These are phyloP conservation scores for Dioscorea dumetorum DNA, from an alignment of 106 monocot genomes.

Conservation along the genomic window DNA sequence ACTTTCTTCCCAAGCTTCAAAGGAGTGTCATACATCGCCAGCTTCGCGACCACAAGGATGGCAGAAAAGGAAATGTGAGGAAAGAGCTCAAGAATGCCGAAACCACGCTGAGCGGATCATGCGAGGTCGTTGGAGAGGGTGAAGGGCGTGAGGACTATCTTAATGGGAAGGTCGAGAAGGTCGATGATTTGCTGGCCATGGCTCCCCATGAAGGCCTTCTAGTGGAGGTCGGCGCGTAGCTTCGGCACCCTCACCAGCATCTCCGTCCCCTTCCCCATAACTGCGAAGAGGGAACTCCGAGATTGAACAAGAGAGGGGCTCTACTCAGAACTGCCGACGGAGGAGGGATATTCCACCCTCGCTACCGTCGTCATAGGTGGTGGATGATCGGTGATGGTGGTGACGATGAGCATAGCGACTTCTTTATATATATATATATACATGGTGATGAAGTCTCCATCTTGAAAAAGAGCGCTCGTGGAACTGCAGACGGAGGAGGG, in stretches of 20 bases:
- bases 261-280: conserved; percentile 39
- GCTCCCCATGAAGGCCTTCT: conserved; percentile 30
- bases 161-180: too few relatives aligned
- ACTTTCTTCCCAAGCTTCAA: conserved; percentile 77
- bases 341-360: too few relatives aligned
- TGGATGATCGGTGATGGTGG: too few relatives aligned
- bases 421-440: too few relatives aligned
- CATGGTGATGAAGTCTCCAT: too few relatives aligned
- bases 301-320: too few relatives aligned
- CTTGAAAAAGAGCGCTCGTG: too few relatives aligned
- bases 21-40: conserved; percentile 68
- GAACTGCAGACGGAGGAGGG: too few relatives aligned
- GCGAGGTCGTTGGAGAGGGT: conserved; percentile 55
- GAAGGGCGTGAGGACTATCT: conserved; percentile 58
- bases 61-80: background rate
- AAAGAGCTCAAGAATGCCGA: background rate
- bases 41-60: conserved; percentile 43
- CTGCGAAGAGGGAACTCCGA: background rate
- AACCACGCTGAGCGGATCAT: conserved; percentile 61
- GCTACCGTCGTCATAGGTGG: too few relatives aligned
- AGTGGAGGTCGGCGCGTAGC: conserved; percentile 32
- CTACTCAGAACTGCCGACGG: too few relatives aligned
- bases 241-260: conserved; percentile 28
- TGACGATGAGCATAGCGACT: too few relatives aligned
- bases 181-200: conserved; percentile 59